A percentile compares a stretch with the other conserved stretches of the same genome.
Evolutionary conservation across 176 grass and related monocot genomes (phyloP).

Genomic region (Typha latifolia): DNA sequence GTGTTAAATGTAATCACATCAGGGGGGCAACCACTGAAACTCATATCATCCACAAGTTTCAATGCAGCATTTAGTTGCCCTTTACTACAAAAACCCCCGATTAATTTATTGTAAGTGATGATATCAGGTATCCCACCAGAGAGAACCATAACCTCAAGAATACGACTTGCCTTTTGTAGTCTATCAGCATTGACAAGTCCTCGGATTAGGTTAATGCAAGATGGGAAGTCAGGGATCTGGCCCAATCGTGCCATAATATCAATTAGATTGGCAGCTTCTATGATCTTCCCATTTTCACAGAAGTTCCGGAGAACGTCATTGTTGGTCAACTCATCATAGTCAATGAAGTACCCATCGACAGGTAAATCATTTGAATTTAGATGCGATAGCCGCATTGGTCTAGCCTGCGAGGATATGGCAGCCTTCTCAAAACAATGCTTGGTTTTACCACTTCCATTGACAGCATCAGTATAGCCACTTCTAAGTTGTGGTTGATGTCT

Average conservation of each 20-base stretch:
- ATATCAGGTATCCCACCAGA: constrained; percentile 59
- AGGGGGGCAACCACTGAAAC: constrained; percentile 37
- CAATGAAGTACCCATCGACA: constrained; percentile 17
- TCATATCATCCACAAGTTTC: constrained; percentile 40
- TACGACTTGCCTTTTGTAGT: constrained; percentile 35
- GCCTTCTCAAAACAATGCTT: background rate
- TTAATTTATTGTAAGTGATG: constrained; percentile 68
- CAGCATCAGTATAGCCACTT: background rate
- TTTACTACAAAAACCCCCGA: constrained; percentile 36
- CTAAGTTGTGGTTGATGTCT: background rate
- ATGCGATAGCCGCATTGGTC: constrained; percentile 14
- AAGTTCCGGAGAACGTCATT: constrained; percentile 32
- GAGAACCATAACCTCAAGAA: constrained; percentile 52
- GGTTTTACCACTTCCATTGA: constrained; percentile 3
- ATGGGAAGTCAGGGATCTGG: constrained; percentile 46
- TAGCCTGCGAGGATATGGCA: background rate
- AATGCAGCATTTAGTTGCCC: constrained; percentile 42
- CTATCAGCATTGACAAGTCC: constrained; percentile 47
- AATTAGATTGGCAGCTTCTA: constrained; percentile 41
- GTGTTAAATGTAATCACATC: constrained; percentile 68
- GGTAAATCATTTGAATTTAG: constrained; percentile 10
- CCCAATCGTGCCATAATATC: constrained; percentile 59
- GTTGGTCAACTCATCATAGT: constrained; percentile 34
- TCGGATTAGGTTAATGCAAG: constrained; percentile 45
- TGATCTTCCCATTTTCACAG: constrained; percentile 51